These are phyloP conservation scores for Fusarium nematophilum DNA, from an alignment of 2,329 filamentous ascomycete genomes.

Conservation along the genomic window DNA sequence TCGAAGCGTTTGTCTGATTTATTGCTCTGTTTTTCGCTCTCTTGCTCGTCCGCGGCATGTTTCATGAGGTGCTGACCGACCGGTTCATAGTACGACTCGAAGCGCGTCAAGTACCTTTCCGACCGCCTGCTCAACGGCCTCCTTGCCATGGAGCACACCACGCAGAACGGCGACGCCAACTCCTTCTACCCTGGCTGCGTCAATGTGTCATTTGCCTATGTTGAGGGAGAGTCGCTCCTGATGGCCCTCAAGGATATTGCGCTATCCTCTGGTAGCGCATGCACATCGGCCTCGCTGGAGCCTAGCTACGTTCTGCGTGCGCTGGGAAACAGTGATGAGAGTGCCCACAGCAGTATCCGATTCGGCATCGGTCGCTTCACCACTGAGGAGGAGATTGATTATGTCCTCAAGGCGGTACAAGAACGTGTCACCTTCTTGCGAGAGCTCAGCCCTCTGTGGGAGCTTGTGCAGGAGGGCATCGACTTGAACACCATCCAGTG, in stretches of 20 bases:
- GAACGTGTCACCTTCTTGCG: slow-evolving; percentile 92
- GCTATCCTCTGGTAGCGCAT: slow-evolving; percentile 94
- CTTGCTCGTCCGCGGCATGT: slow-evolving; percentile 5
- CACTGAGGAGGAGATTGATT: slow-evolving; percentile 94
- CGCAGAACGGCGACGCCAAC: slow-evolving; percentile 85
- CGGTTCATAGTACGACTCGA: slow-evolving; percentile 83
- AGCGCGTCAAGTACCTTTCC: slow-evolving; percentile 84
- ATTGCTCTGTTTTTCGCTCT: slow-evolving; percentile 2
- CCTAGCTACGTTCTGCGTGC: slow-evolving; percentile 96
- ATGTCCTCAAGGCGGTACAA: slow-evolving; percentile 92
- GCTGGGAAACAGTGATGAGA: slow-evolving; percentile 96
- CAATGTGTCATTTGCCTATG: slow-evolving; percentile 98
- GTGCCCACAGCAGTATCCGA: slow-evolving; percentile 95
- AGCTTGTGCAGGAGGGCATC: slow-evolving; percentile 95
- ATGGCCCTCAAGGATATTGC: slow-evolving; percentile 99
- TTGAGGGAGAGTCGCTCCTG: slow-evolving; percentile 95
- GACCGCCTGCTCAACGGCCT: slow-evolving; percentile 86
- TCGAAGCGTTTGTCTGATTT: slow-evolving; percentile 75
- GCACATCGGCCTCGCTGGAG: slow-evolving; percentile 95
- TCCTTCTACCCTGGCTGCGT: slow-evolving; percentile 96
- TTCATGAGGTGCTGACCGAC: slow-evolving; percentile 34
- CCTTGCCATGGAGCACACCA: slow-evolving; percentile 89
- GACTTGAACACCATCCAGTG: slow-evolving; percentile 97
- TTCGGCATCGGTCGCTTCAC: slow-evolving; percentile 99
- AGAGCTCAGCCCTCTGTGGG: slow-evolving; percentile 96